Conservation (phyloP, 2,329 filamentous ascomycete genomes). For the Chalara sp. region DNA sequence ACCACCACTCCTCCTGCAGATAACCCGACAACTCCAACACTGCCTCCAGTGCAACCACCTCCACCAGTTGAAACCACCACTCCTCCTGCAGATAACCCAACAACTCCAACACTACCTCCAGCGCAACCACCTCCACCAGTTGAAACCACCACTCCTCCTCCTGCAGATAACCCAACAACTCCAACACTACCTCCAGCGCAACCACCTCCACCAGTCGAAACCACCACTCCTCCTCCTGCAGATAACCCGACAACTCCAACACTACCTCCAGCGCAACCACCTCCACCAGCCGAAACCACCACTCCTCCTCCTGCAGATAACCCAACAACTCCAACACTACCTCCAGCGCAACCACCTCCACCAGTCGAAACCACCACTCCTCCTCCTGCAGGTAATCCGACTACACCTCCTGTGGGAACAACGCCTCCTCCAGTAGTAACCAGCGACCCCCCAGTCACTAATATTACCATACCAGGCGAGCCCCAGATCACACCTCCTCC, state of each 20-base stretch:
- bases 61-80: neutral
- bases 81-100: neutral
- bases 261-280: neutral
- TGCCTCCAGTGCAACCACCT: neutral
- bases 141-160: neutral
- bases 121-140: neutral
- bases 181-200: neutral
- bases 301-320: neutral
- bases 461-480: slow-evolving; percentile 1
- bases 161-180: neutral
- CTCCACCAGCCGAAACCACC: neutral
- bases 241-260: neutral
- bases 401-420: neutral
- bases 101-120: too few relatives aligned
- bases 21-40: neutral
- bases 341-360: neutral
- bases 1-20: neutral
- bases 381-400: neutral
- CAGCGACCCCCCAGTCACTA: neutral
- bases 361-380: neutral
- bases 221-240: neutral
- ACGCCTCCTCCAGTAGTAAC: neutral
- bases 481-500: slow-evolving; percentile 8
- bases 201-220: neutral
- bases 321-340: too few relatives aligned